phyloP scores from a whole-genome alignment of 768 basidiomycete genomes.

The Aureoboletus auriporus region DNA sequence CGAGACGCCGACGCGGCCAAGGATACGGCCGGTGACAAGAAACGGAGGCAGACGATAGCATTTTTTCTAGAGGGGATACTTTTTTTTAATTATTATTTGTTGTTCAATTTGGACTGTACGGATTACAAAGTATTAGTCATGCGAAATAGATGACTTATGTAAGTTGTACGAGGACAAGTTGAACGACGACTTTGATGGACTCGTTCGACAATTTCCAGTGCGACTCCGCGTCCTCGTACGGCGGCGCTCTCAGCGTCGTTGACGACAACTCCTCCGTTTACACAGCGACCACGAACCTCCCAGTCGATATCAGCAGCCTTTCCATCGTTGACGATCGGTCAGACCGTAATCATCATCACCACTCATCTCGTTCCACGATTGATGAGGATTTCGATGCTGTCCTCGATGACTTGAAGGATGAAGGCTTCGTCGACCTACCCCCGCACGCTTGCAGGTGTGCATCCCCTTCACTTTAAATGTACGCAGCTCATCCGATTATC shows the following conservation, averaged over 20 bases:
- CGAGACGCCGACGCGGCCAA: constrained; percentile 62
- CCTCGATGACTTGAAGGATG: constrained; percentile 86
- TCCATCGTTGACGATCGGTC: constrained; percentile 63
- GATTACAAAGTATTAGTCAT: constrained; percentile 14
- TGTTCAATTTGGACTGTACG: background rate
- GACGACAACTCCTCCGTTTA: constrained; percentile 83
- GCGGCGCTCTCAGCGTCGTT: constrained; percentile 59
- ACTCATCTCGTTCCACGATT: constrained; percentile 34
- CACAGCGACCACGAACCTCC: constrained; percentile 60
- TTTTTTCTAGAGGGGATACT: background rate
- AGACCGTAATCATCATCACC: constrained; percentile 36
- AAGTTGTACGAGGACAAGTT: too few species aligned
- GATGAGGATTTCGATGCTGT: constrained; percentile 91
- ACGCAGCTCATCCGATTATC: constrained; percentile 6
- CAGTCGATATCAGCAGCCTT: constrained; percentile 63
- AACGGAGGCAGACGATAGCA: constrained; percentile 43
- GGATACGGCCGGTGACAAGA: constrained; percentile 41
- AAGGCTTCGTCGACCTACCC: constrained; percentile 72
- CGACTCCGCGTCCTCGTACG: constrained; percentile 79
- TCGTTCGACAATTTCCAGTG: constrained; percentile 85
- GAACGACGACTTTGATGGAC: constrained; percentile 50
- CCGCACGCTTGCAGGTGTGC: constrained; percentile 93
- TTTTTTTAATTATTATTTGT: too few species aligned
- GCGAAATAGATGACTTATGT: constrained; percentile 23
- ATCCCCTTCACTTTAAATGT: background rate